These are phyloP conservation scores for Blumeriella jaapii DNA, from an alignment of 2,329 filamentous ascomycete species.

Conservation along the genomic window DNA sequence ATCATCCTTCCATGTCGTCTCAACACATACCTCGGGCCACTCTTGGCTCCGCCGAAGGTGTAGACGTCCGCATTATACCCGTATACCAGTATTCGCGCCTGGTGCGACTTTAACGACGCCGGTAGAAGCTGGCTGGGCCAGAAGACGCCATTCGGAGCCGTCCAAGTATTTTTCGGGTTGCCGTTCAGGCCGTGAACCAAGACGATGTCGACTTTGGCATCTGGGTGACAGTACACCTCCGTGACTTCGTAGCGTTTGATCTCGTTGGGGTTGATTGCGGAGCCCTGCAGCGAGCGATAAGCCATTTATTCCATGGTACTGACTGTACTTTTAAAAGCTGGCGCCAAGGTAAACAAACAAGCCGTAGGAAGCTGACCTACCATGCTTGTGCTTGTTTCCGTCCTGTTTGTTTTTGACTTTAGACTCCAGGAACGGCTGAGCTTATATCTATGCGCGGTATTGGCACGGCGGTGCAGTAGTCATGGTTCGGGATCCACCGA, in stretches of 20 bases:
- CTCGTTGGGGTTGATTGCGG: slow-evolving; percentile 33
- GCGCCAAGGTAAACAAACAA: no score
- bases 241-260: slow-evolving; percentile 47
- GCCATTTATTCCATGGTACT: no score
- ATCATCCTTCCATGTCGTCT: neutral
- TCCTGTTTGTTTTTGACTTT: neutral
- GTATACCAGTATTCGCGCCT: slow-evolving; percentile 57
- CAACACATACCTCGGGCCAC: slow-evolving; percentile 23
- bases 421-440: neutral
- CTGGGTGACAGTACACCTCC: slow-evolving; percentile 45
- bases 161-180: slow-evolving; percentile 52
- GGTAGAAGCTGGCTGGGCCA: slow-evolving; percentile 63
- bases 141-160: slow-evolving; percentile 42
- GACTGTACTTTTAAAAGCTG: no score
- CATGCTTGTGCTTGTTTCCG: slow-evolving; percentile 14
- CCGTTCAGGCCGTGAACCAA: slow-evolving; percentile 63
- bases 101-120: slow-evolving; percentile 40
- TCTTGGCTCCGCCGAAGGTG: slow-evolving; percentile 37
- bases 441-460: neutral
- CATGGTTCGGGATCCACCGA: slow-evolving; percentile 3
- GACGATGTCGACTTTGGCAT: slow-evolving; percentile 52
- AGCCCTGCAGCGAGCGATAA: slow-evolving; percentile 32
- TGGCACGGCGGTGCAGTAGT: neutral
- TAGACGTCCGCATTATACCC: slow-evolving; percentile 61
- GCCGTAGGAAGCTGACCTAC: slow-evolving; percentile 9